These are phyloP conservation scores for Wallacemonas rigidus DNA, from an alignment of 208 protist genomes.

Conservation along the genomic window DNA sequence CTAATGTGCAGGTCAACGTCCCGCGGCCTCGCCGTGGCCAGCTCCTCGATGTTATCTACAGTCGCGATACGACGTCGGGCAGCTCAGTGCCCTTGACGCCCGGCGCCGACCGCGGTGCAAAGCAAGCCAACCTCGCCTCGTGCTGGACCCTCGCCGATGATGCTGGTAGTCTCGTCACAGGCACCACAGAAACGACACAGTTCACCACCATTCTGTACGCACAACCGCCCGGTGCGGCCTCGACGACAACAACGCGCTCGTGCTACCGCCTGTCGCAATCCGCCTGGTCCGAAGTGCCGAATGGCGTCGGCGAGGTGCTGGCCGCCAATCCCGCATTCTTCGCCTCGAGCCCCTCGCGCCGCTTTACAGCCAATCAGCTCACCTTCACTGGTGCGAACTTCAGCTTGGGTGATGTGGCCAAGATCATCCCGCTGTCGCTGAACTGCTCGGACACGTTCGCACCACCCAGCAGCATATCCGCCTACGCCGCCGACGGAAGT, in stretches of 20 bases:
- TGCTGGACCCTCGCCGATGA: slow-evolving; percentile 69
- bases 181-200: slow-evolving; percentile 51
- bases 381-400: slow-evolving; percentile 63
- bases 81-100: slow-evolving; percentile 51
- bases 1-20: slow-evolving; percentile 31
- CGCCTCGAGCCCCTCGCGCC: slow-evolving; percentile 36
- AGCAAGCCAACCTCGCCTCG: slow-evolving; percentile 47
- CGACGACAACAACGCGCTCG: slow-evolving; percentile 39
- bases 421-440: slow-evolving; percentile 64
- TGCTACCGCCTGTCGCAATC: slow-evolving; percentile 64
- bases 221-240: slow-evolving; percentile 29
- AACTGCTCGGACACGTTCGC: slow-evolving; percentile 67
- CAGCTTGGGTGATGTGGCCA: slow-evolving; percentile 53
- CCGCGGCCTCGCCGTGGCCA: slow-evolving; percentile 67
- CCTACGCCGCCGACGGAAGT: slow-evolving; percentile 36
- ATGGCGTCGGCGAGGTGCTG: slow-evolving; percentile 43
- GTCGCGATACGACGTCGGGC: slow-evolving; percentile 41
- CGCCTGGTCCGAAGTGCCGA: slow-evolving; percentile 80
- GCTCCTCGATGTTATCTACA: slow-evolving; percentile 65
- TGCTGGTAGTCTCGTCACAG: slow-evolving; percentile 47
- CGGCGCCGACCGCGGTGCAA: slow-evolving; percentile 54
- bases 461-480: slow-evolving; percentile 55
- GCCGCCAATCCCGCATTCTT: slow-evolving; percentile 81
- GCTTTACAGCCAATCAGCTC: slow-evolving; percentile 47
- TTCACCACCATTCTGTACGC: slow-evolving; percentile 64